A percentile compares a stretch with the other conserved stretches of the same genome.
Evolutionary conservation across 176 grass and related monocot species (phyloP).

Genomic region (Avena insularis): DNA sequence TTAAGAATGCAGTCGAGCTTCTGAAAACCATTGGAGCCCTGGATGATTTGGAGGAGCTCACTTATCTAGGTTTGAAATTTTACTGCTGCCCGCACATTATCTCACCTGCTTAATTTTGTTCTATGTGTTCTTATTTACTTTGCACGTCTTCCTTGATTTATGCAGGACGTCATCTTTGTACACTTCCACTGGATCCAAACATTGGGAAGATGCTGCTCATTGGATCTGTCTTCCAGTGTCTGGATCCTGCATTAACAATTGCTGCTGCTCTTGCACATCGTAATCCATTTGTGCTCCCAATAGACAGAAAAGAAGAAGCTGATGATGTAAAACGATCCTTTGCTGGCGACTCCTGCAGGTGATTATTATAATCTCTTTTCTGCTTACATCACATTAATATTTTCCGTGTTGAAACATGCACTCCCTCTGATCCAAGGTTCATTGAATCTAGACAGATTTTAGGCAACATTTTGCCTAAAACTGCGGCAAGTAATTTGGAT

Average conservation of each 20-base stretch:
- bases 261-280: slow-evolving; percentile 86
- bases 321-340: slow-evolving; percentile 95
- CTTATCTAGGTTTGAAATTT: slow-evolving; percentile 72
- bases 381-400: slow-evolving; percentile 39
- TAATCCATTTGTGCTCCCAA: slow-evolving; percentile 93
- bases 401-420: slow-evolving; percentile 5
- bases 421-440: no score
- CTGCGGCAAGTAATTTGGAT: no score
- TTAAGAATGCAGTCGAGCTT: slow-evolving; percentile 92
- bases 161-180: slow-evolving; percentile 87
- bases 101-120: neutral
- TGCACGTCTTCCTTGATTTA: slow-evolving; percentile 31
- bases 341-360: slow-evolving; percentile 92
- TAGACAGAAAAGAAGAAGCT: slow-evolving; percentile 94
- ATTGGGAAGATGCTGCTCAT: slow-evolving; percentile 97
- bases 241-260: slow-evolving; percentile 90
- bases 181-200: slow-evolving; percentile 89
- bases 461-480: no score
- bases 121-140: neutral
- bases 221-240: slow-evolving; percentile 90
- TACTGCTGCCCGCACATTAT: slow-evolving; percentile 17
- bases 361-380: slow-evolving; percentile 36
- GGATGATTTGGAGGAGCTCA: slow-evolving; percentile 87
- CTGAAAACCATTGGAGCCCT: slow-evolving; percentile 91
- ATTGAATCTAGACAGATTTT: no score